Percentiles rank a stretch among this genome's conserved stretches.
Conservation (phyloP, 1,284 basidiomycete genomes). For the Coniferiporia sulphurascens region DNA sequence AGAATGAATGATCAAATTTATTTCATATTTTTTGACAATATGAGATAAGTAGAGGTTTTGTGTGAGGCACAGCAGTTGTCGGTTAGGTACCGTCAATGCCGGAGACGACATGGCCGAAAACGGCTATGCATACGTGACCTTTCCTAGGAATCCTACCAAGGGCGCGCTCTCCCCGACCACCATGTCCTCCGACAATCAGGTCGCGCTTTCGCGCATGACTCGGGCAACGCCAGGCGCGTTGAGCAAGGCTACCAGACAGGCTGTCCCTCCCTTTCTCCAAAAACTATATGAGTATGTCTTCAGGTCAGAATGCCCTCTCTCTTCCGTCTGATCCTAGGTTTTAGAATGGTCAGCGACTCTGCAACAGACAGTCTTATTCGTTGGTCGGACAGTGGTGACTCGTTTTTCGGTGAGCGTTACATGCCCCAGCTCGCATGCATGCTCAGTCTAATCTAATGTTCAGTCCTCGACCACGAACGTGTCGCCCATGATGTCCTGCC, state of each 20-base stretch:
- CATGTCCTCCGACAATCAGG: slow-evolving; percentile 40
- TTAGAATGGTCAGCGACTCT: slow-evolving; percentile 61
- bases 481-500: slow-evolving; percentile 90
- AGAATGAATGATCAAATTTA: not conserved
- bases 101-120: not conserved
- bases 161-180: slow-evolving; percentile 6
- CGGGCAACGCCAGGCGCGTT: slow-evolving; percentile 40
- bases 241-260: slow-evolving; percentile 48
- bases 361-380: slow-evolving; percentile 54
- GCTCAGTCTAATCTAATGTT: not conserved
- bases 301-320: not conserved
- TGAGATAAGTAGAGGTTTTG: too few relatives aligned
- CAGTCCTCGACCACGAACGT: slow-evolving; percentile 90
- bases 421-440: not conserved
- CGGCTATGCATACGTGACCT: not conserved
- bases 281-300: slow-evolving; percentile 82
- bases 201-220: slow-evolving; percentile 46
- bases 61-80: too few relatives aligned
- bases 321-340: not conserved
- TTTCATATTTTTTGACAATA: not conserved
- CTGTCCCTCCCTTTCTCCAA: slow-evolving; percentile 84
- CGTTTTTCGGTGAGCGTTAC: slow-evolving; percentile 70
- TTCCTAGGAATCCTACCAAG: not conserved
- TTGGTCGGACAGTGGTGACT: slow-evolving; percentile 59
- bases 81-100: too few relatives aligned